Percentiles rank a stretch among this genome's conserved stretches.
These are phyloP conservation scores for Taphrina pruni DNA, from an alignment of 1,139 yeast species.

Conservation along the genomic window DNA sequence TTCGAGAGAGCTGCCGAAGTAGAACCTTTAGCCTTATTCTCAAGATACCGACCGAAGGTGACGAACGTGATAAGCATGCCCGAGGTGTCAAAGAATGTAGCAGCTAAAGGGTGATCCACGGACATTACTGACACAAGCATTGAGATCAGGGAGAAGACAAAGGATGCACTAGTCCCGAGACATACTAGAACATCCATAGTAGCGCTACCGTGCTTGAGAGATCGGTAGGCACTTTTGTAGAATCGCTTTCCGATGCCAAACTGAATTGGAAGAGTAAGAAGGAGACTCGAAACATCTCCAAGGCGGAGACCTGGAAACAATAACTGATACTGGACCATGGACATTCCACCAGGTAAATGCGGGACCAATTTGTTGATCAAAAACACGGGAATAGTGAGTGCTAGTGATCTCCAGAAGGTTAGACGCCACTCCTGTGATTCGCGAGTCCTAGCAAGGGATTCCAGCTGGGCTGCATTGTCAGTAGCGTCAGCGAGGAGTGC, in stretches of 20 bases:
- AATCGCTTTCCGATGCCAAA: constrained; percentile 70
- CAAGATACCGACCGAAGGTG: constrained; percentile 86
- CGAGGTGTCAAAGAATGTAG: constrained; percentile 82
- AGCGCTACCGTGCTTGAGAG: constrained; percentile 76
- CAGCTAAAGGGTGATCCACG: constrained; percentile 59
- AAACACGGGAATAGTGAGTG: constrained; percentile 69
- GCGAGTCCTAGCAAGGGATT: constrained; percentile 67
- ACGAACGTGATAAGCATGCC: constrained; percentile 84
- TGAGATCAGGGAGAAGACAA: constrained; percentile 70
- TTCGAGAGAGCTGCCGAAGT: constrained; percentile 87
- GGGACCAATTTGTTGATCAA: constrained; percentile 59
- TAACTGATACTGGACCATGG: constrained; percentile 48
- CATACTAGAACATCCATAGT: constrained; percentile 94
- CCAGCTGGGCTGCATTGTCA: constrained; percentile 67
- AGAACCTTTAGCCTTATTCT: constrained; percentile 90
- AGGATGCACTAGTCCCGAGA: constrained; percentile 81
- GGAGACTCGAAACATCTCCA: constrained; percentile 65
- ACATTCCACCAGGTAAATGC: constrained; percentile 45
- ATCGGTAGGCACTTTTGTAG: constrained; percentile 66
- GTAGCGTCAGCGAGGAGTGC: constrained; percentile 56
- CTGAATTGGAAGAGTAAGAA: constrained; percentile 70
- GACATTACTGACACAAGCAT: constrained; percentile 57
- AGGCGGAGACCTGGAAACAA: constrained; percentile 52
- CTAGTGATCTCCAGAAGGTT: constrained; percentile 60
- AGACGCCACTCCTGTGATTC: constrained; percentile 75